Evolutionary conservation across 129 eudicot genomes (phyloP).

Genomic region (Deinandra increscens): DNA sequence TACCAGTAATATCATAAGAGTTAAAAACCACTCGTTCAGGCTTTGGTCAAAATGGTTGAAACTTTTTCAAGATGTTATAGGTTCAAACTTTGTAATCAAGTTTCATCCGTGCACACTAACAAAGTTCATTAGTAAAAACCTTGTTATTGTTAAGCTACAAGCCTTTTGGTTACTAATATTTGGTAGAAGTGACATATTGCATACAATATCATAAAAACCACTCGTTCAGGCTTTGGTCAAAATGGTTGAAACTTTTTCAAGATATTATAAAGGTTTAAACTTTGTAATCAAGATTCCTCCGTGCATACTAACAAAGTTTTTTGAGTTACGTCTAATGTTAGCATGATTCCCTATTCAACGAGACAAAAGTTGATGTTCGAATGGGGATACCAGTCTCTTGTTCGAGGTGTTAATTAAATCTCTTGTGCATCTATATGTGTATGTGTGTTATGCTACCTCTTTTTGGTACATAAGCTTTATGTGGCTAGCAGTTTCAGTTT

Average conservation of each 20-base stretch:
- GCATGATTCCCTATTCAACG: not conserved
- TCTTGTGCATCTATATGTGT: not conserved
- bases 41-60: not conserved
- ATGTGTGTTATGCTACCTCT: not conserved
- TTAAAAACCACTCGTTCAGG: not conserved
- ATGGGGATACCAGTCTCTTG: not conserved
- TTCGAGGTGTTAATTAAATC: too few species aligned
- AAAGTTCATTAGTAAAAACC: not conserved
- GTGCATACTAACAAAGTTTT: not conserved
- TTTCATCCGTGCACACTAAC: not conserved
- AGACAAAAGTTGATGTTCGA: not conserved
- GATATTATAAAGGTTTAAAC: not conserved
- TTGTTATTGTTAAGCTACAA: too few species aligned
- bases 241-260: not conserved
- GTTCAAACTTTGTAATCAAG: not conserved
- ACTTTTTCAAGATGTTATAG: not conserved
- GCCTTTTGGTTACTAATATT: not conserved
- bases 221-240: not conserved
- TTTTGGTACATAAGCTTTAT: too few species aligned
- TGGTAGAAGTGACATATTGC: not conserved
- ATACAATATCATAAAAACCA: not conserved
- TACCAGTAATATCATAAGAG: not conserved
- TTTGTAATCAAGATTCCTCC: not conserved
- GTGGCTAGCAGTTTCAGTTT: too few species aligned
- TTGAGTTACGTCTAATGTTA: not conserved